A percentile compares a stretch with the other conserved stretches of the same genome.
These are phyloP conservation scores for Yamadazyma siamensis DNA, from an alignment of 1,139 yeast species.

Conservation along the genomic window DNA sequence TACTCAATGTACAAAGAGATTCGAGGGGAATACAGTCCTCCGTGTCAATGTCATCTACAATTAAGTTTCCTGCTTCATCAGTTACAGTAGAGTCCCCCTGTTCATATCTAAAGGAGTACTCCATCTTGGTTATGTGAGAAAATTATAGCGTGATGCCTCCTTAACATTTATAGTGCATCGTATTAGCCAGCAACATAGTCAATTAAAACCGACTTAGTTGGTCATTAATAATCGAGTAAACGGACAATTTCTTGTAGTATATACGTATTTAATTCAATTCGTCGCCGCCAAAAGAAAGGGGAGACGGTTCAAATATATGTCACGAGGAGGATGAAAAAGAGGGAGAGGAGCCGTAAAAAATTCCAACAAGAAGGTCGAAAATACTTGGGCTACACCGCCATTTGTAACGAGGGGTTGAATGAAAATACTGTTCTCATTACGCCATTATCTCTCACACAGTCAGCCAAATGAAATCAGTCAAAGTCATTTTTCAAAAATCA, in stretches of 20 bases:
- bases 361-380: slow-evolving; percentile 2
- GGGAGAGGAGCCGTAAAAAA: slow-evolving; percentile 1
- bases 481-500: no score
- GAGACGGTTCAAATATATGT: slow-evolving; percentile 2
- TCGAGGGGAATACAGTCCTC: slow-evolving; percentile 7
- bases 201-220: slow-evolving; percentile 2
- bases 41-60: slow-evolving; percentile 7
- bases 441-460: no score
- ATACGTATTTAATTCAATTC: not conserved
- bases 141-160: not conserved
- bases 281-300: slow-evolving; percentile 1
- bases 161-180: slow-evolving; percentile 2
- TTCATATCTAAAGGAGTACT: slow-evolving; percentile 5
- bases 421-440: no score
- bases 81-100: slow-evolving; percentile 3
- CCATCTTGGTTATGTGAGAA: slow-evolving; percentile 4
- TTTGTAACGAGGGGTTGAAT: no score
- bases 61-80: slow-evolving; percentile 8
- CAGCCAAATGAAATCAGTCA: no score
- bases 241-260: no score
- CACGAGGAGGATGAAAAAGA: slow-evolving; percentile 1
- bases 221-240: slow-evolving; percentile 1
- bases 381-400: no score
- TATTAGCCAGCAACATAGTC: slow-evolving; percentile 1
- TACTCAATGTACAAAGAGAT: slow-evolving; percentile 3